Base-by-base conservation (phyloP, 768 basidiomycete species). In the Phylloporus sp. region DNA sequence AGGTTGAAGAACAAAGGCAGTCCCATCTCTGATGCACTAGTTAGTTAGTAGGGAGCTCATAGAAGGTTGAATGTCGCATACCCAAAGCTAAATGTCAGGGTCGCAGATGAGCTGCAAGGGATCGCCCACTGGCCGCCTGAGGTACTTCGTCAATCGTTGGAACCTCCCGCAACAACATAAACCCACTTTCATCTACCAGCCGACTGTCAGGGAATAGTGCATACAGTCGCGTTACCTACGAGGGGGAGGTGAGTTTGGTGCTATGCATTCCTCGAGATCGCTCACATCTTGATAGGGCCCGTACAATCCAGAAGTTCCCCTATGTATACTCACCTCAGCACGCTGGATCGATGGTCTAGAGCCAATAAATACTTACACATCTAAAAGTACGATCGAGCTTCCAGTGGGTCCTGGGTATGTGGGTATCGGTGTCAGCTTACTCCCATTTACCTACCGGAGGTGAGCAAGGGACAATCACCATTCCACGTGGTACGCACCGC, bases 241-340 rank as follows among this genome's bases (percentile, higher is more conserved):
- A 32, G 47, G 17, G 9, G 43, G 43, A 54, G 38, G 46, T 48
- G 29, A 46, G 26, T 26, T 37, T 1, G 17, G 17, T 23, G 13
- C 10, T 34, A 22, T 33, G 26, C 20, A 27, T 5, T 34, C 13
- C 3, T 42, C 33, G 33, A n/a, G 22, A 20, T 23, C 6, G 57
- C 79, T 39, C 56, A 87, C 87, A 62, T 89, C 87, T 64, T 81
- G 79, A 57, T 78, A 82, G n/a, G 87, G 84, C 4, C 87, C 87
- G 55, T 79, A 86, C 24, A 90, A 72, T 4, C 86, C 87, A 28
- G 76, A 56, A 5, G 84, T 74, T 22, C 87, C 87, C 33, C 87
- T 90, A 49, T 24, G 22, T 11, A 23, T 29, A 14, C 20, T n/a
- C 34, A 9, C 17, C 20, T 60, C 17, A 61, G 28, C 17, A 37